phyloP scores from a whole-genome alignment of 176 grass and related monocot species.

The Musa schizocarpa region DNA sequence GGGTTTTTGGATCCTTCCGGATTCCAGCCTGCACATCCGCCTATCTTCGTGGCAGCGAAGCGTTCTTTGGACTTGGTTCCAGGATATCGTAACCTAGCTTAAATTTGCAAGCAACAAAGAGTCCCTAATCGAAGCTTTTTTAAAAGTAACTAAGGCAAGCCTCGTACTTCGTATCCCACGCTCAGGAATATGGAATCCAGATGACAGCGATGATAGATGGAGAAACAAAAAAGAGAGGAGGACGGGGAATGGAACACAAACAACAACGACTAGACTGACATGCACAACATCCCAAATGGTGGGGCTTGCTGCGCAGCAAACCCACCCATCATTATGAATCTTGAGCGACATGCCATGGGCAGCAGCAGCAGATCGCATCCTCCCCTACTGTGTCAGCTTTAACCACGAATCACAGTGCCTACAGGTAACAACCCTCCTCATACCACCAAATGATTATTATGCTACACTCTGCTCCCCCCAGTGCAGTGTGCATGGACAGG shows the following conservation, averaged over 20 bases:
- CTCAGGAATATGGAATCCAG: constrained; percentile 1
- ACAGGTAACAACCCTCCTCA: neutral
- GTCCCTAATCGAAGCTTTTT: too few relatives aligned
- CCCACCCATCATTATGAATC: neutral
- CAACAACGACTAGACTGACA: neutral
- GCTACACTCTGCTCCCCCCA: neutral
- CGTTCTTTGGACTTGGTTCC: too few relatives aligned
- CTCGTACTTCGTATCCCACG: neutral
- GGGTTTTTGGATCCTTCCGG: too few relatives aligned
- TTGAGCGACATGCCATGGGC: neutral
- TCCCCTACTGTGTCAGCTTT: neutral
- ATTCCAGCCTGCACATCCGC: too few relatives aligned
- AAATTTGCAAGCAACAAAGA: too few relatives aligned
- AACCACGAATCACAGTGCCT: neutral
- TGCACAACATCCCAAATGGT: neutral
- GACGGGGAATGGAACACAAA: neutral
- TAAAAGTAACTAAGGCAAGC: neutral
- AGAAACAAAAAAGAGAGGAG: neutral
- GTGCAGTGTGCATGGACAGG: neutral
- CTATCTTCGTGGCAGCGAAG: too few relatives aligned
- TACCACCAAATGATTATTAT: constrained; percentile 2
- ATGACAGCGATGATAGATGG: neutral
- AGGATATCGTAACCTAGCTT: too few relatives aligned
- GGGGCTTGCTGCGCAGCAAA: neutral
- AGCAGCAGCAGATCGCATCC: neutral